These are phyloP conservation scores for Dipteronia dyeriana DNA, from an alignment of 345 rosid species.

Conservation along the genomic window DNA sequence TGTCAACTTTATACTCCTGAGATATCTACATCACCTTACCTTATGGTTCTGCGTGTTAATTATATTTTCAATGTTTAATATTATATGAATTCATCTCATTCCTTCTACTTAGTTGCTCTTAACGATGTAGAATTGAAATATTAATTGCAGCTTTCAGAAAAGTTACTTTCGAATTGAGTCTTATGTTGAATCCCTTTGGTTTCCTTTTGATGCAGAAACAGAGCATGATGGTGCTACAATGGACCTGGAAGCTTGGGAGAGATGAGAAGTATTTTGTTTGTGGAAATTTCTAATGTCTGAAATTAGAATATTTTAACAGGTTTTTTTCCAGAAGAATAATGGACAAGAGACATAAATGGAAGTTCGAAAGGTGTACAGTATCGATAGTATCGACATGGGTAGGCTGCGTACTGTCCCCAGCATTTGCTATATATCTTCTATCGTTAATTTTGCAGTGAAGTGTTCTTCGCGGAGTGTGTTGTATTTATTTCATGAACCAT, in stretches of 20 bases:
- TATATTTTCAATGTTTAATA: background rate
- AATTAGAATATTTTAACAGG: conserved; percentile 14
- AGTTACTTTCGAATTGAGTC: background rate
- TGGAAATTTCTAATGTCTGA: conserved; percentile 15
- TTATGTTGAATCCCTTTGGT: conserved; percentile 1
- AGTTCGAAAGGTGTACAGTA: conserved; percentile 19
- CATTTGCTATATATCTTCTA: conserved; percentile 13
- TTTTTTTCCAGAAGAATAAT: conserved; percentile 19
- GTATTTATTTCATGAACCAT: conserved; percentile 19
- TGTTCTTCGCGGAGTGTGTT: conserved; percentile 19
- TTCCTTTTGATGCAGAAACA: conserved; percentile 31
- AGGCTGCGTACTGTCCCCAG: conserved; percentile 22
- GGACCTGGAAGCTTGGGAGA: conserved; percentile 18
- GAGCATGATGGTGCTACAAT: conserved; percentile 4
- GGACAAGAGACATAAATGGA: conserved; percentile 24
- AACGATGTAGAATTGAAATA: too few relatives aligned
- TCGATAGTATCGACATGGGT: conserved; percentile 14
- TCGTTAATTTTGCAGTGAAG: conserved; percentile 20
- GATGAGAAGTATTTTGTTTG: conserved; percentile 15
- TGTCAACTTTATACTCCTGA: background rate
- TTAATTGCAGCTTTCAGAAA: background rate
- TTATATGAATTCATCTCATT: background rate
- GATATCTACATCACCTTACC: background rate
- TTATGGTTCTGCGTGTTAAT: background rate
- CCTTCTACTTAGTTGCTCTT: background rate